Percentiles rank a stretch among this genome's conserved stretches.
phyloP scores from a whole-genome alignment of 306 rosid species.

The Rosa rugosa region DNA sequence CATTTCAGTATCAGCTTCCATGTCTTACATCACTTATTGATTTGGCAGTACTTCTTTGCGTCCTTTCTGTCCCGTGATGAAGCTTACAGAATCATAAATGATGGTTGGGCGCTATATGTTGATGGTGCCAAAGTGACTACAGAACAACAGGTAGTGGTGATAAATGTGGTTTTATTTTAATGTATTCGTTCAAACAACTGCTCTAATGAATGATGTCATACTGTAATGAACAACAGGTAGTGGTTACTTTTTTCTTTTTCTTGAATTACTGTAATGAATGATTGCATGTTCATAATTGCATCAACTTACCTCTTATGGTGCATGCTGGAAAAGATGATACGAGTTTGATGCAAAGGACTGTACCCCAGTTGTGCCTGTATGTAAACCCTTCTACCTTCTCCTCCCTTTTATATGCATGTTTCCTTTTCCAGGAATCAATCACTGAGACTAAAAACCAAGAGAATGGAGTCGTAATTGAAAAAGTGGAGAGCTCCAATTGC shows the following conservation, averaged over 20 bases:
- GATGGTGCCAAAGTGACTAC: conserved; percentile 39
- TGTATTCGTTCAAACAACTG: background rate
- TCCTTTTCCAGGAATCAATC: conserved; percentile 55
- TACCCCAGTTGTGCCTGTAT: background rate
- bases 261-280: background rate
- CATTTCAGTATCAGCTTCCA: conserved; percentile 25
- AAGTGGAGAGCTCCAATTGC: conserved; percentile 32
- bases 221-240: background rate
- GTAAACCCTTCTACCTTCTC: background rate
- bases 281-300: background rate
- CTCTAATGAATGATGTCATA: background rate
- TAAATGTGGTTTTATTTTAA: background rate
- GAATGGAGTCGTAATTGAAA: conserved; percentile 46
- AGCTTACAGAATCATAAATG: conserved; percentile 77
- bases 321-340: background rate
- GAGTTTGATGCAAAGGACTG: background rate
- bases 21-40: conserved; percentile 31
- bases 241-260: background rate
- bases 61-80: conserved; percentile 96
- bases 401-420: conserved; percentile 30
- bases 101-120: conserved; percentile 66
- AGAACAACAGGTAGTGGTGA: conserved; percentile 57
- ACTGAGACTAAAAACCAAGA: conserved; percentile 59
- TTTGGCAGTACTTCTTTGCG: conserved; percentile 83
- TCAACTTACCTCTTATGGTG: background rate